These are phyloP conservation scores for Auriculariales sp. DNA, from an alignment of 768 basidiomycete species.

Conservation along the genomic window DNA sequence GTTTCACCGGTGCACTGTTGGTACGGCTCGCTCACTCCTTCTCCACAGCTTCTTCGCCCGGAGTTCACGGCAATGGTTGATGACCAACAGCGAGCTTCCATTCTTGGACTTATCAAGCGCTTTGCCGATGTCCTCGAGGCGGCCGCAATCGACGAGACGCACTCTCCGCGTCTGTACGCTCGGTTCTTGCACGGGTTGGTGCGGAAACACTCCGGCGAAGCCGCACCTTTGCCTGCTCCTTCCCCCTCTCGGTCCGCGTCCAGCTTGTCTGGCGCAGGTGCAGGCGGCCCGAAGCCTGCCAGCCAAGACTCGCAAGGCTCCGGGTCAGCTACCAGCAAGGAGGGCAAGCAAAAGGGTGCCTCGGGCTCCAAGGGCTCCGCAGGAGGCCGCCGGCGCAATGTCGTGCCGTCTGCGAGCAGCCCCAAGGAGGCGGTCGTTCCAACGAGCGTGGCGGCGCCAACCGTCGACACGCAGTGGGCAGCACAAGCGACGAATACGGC, in stretches of 20 bases:
- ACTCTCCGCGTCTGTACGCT: slow-evolving; percentile 43
- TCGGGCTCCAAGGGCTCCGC: background rate
- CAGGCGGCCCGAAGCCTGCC: too few relatives aligned
- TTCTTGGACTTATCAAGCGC: slow-evolving; percentile 26
- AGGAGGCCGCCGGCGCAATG: background rate
- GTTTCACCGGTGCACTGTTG: slow-evolving; percentile 7
- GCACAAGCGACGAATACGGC: background rate
- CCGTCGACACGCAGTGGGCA: background rate
- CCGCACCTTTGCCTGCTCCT: background rate
- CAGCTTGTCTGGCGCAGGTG: background rate
- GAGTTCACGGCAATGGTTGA: slow-evolving; percentile 28
- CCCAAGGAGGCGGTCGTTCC: background rate
- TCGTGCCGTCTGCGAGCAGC: background rate
- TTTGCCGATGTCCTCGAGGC: slow-evolving; percentile 34
- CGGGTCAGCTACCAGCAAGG: background rate
- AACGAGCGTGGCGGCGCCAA: background rate
- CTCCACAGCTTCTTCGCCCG: slow-evolving; percentile 34
- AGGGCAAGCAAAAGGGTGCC: background rate
- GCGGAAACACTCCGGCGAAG: slow-evolving; percentile 18
- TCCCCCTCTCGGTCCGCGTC: background rate
- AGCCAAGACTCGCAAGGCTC: background rate
- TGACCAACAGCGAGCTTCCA: slow-evolving; percentile 23
- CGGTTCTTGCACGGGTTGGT: slow-evolving; percentile 38
- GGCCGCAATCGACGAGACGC: slow-evolving; percentile 37
- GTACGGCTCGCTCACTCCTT: slow-evolving; percentile 7